phyloP scores from a whole-genome alignment of 23 red algal species.

The Gracilaria gracilis region DNA sequence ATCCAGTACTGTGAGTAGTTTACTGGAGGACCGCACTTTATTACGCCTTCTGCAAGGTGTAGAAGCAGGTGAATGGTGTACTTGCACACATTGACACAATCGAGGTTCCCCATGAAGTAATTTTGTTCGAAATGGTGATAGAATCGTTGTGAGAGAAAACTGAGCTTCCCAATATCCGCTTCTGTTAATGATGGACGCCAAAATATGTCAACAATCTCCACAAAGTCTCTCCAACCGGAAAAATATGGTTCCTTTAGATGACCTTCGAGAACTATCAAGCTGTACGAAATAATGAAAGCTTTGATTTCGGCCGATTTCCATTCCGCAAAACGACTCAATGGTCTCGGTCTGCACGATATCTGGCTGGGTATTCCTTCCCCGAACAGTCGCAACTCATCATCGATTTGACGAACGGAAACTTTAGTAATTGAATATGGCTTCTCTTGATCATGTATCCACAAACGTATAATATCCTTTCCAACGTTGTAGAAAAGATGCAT shows the following conservation, averaged over 20 bases:
- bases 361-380: not conserved
- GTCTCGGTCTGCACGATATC: not conserved
- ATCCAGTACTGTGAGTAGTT: slow-evolving; percentile 42
- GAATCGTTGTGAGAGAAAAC: not conserved
- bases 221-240: slow-evolving; percentile 6
- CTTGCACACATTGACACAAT: not conserved
- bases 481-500: slow-evolving; percentile 40
- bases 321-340: slow-evolving; percentile 5
- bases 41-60: not conserved
- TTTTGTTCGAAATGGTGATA: slow-evolving; percentile 13
- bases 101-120: not conserved
- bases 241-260: slow-evolving; percentile 4
- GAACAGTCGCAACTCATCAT: too few species aligned
- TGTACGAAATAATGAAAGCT: slow-evolving; percentile 25
- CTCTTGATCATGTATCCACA: not conserved
- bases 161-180: slow-evolving; percentile 8
- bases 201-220: slow-evolving; percentile 18
- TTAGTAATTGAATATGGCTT: not conserved
- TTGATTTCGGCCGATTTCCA: slow-evolving; percentile 26
- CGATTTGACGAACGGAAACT: not conserved
- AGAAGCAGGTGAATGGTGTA: slow-evolving; percentile 14
- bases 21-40: not conserved
- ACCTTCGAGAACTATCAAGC: slow-evolving; percentile 1
- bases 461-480: not conserved
- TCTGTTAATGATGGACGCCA: not conserved